These are phyloP conservation scores for Tausonia pullulans DNA, from an alignment of 1,284 basidiomycete genomes.

Conservation along the genomic window DNA sequence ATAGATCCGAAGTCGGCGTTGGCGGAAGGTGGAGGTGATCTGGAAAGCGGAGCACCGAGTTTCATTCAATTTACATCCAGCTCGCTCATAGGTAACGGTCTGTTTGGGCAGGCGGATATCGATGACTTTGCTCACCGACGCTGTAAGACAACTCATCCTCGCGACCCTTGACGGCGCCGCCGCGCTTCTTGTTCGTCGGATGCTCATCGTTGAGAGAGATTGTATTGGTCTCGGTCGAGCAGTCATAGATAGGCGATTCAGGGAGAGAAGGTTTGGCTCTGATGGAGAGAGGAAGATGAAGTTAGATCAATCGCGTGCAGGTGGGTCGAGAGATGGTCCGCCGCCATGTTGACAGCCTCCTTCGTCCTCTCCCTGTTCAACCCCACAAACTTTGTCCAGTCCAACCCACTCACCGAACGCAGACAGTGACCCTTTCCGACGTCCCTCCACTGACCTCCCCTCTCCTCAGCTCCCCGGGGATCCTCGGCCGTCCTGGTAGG, in stretches of 20 bases:
- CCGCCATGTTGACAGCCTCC: too few relatives aligned
- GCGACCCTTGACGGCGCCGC: constrained; percentile 10
- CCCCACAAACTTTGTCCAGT: not conserved
- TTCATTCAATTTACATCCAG: not conserved
- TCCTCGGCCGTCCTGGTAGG: too few relatives aligned
- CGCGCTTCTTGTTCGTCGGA: constrained; percentile 21
- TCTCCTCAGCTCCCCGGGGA: too few relatives aligned
- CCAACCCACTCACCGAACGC: not conserved
- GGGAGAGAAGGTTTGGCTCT: constrained; percentile 11
- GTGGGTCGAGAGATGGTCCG: not conserved
- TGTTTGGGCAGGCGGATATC: not conserved
- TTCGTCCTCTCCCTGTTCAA: too few relatives aligned
- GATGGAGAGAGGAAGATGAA: not conserved
- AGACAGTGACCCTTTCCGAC: constrained; percentile 8
- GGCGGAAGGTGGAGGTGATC: constrained; percentile 36
- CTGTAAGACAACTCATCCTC: constrained; percentile 9
- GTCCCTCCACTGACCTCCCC: too few relatives aligned
- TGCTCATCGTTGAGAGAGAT: constrained; percentile 19
- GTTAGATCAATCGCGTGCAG: not conserved
- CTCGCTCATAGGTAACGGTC: not conserved
- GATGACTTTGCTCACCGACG: not conserved
- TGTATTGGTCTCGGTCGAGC: not conserved
- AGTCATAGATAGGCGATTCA: constrained; percentile 18
- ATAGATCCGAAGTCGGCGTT: constrained; percentile 34
- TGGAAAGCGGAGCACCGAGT: constrained; percentile 12